These are phyloP conservation scores for Ascobolus immersus DNA, from an alignment of 495 filamentous ascomycete genomes.

Conservation along the genomic window DNA sequence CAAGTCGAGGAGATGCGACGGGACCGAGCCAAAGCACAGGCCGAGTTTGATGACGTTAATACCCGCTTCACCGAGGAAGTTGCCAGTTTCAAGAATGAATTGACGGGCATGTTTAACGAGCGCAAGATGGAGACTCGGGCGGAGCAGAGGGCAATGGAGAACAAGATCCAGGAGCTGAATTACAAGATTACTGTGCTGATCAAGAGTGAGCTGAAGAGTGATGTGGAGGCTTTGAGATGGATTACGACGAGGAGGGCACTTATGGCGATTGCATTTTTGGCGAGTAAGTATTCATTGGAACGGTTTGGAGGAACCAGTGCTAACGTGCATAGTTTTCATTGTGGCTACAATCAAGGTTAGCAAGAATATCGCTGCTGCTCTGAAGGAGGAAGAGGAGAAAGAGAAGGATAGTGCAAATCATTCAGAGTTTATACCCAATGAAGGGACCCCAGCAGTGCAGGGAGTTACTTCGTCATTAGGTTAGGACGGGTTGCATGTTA, in stretches of 20 bases:
- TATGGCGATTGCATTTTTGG: conserved; percentile 34
- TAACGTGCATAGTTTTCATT: too few species aligned
- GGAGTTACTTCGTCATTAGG: too few species aligned
- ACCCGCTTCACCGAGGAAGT: conserved; percentile 64
- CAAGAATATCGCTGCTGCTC: too few species aligned
- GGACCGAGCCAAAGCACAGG: conserved; percentile 61
- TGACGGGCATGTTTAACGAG: conserved; percentile 90
- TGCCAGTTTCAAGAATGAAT: conserved; percentile 54
- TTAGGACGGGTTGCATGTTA: too few species aligned
- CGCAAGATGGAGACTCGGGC: conserved; percentile 73
- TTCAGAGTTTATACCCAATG: too few species aligned
- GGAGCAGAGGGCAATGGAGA: conserved; percentile 62
- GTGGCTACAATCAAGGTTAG: too few species aligned
- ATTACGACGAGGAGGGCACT: conserved; percentile 67
- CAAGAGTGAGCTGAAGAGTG: conserved; percentile 62
- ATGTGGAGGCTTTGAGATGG: conserved; percentile 80
- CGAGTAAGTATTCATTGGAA: conserved; percentile 12
- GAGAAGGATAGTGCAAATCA: too few species aligned
- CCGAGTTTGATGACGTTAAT: conserved; percentile 75
- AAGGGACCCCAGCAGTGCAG: too few species aligned
- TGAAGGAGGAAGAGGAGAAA: too few species aligned
- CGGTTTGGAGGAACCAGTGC: too few species aligned
- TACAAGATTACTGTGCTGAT: conserved; percentile 76
- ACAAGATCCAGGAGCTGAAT: conserved; percentile 66
- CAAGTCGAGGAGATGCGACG: conserved; percentile 48